Base-by-base conservation (phyloP, 495 filamentous ascomycete species). In the Hypomontagnella monticulosa region DNA sequence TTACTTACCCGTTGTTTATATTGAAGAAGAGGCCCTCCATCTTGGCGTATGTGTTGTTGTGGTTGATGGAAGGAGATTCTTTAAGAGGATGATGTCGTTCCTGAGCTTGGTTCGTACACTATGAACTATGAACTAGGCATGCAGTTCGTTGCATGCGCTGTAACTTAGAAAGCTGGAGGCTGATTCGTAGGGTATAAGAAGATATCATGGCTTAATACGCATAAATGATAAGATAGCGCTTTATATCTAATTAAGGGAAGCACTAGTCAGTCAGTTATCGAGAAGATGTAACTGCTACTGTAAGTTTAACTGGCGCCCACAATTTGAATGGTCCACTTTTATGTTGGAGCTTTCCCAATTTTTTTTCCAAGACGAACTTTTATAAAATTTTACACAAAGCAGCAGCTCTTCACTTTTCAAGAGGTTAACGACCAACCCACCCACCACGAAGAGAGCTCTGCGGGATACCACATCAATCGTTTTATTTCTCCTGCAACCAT, bases 11-110 rank as follows among this genome's bases (percentile, higher is more conserved):
- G 81, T 91, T 91, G 74, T 95, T 93, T 43, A 95, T 91, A 79
- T 99, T 99, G 79, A 93, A 99, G 73, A 93, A 91, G 19, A 97
- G 87, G 53, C 94, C 93, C 82, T 98, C 94, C 94, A 98, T 98
- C 34, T 74, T 81, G 67, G 58, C 38, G 30, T 69, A 40, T 67
- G 52, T 61, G 67, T 44, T 72, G 52, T 67, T 54, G 67, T 69
- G 51, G 61, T 68, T 65, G 62, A 66, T 74, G 56, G 69, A 73
- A 69, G 70, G 56, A 63, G 61, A 67, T 61, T 14, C 32, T 63
- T 68, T 58, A 59, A 59, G 60, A 42, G 48, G 56, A 49, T 67
- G 56, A 61, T 56, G 65, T 41, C 56, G 57, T 50, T 55, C 47
- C 33, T 8, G 27, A 41, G 54, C 47, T 64, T 43, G 20, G 30